Evolutionary conservation across 2,329 filamentous ascomycete genomes (phyloP), one percentile per base, ranked within the genome.

Genomic region (Paramyrothecium sp.): DNA sequence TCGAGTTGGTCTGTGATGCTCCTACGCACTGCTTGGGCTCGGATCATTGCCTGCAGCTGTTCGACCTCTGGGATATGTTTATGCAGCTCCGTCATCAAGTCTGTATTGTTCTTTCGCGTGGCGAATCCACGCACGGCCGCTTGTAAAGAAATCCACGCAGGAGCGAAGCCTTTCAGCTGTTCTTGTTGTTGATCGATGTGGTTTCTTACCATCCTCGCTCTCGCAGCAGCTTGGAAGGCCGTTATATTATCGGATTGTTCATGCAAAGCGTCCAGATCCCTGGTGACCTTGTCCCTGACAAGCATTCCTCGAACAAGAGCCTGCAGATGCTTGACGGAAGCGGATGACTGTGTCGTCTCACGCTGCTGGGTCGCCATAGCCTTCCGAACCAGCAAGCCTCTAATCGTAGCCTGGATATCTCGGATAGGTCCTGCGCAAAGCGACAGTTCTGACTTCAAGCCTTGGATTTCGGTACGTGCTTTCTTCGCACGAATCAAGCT

Each of bases 401-500:
- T 82, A 66, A 89, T 84, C 59, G 82, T 73, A 68, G 86, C 83
- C 70, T 89, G 87, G 51, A 92, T 82, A 62, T 85, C 80, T 48
- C 83, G 80, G 56, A 92, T 82, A 53, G 88, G 85, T 55, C 85
- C 84, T 61, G 81, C 83, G 54, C 83, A 88, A 59, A 81, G 78
- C 61, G 81, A 79, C 67, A 92, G 82, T 66, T 89, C 82, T 68
- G 80, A 81, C 70, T 72, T 79, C 63, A 79, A 75, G 61, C 82
- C 76, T 67, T 76, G 78, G 73, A 88, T 78, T 75, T 87, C 77
- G 61, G 81, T 73, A 60, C 86, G 83, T 61, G 80, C 81, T 68
- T 87, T 90, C 58, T 82, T 83, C 21, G 88, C 90, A 66, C 90
- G 82, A 69, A 92, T 84, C 51, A 96, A 79, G 70, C 88, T 96